Evolutionary conservation across 23 red algal species (phyloP).

Genomic region (Gracilaria caudata): DNA sequence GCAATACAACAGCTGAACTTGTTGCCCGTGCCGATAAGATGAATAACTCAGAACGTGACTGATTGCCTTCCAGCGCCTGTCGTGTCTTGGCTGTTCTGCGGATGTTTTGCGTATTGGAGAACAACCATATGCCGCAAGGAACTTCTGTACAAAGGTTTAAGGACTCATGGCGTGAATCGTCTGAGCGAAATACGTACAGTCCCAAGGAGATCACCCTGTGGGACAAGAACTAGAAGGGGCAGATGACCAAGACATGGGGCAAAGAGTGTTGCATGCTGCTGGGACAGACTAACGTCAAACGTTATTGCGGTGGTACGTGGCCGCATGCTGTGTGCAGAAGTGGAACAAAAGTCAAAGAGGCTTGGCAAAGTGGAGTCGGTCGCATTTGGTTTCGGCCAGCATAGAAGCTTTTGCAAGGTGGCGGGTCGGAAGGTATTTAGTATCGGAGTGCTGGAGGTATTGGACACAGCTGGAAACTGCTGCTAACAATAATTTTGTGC

Average conservation of each 20-base stretch:
- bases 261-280: background rate
- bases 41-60: background rate
- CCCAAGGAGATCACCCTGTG: background rate
- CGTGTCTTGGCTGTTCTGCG: background rate
- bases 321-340: background rate
- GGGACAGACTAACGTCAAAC: background rate
- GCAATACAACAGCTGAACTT: background rate
- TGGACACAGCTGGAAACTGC: too few species aligned
- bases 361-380: background rate
- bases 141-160: background rate
- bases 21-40: background rate
- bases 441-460: too few species aligned
- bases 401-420: background rate
- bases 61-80: background rate
- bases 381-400: background rate
- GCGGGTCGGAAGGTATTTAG: too few species aligned
- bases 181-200: background rate
- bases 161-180: background rate
- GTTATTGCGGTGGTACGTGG: slow-evolving; percentile 21
- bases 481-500: too few species aligned
- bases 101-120: background rate
- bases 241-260: background rate
- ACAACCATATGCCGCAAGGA: background rate
- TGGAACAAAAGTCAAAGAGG: background rate
- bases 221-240: background rate